phyloP scores from a whole-genome alignment of 305 asterid genomes.

The Solanum hybrid region DNA sequence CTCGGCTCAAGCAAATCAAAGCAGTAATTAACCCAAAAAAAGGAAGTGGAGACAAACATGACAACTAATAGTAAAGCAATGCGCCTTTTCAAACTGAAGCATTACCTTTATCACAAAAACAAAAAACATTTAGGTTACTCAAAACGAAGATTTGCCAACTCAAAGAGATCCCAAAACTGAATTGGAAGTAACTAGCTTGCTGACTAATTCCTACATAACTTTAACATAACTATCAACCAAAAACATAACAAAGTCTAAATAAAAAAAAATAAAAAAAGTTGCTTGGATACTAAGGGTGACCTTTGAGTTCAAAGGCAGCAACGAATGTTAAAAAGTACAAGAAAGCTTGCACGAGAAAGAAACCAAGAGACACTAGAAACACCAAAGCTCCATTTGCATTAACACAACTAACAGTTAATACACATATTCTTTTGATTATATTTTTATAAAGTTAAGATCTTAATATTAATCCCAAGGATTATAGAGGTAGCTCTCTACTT shows the following conservation, averaged over 20 bases:
- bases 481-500: background rate
- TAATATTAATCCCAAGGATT: background rate
- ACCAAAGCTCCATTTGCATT: background rate
- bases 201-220: background rate
- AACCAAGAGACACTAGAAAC: background rate
- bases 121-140: background rate
- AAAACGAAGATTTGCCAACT: background rate
- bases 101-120: background rate
- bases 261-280: background rate
- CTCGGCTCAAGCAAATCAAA: background rate
- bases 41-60: background rate
- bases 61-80: background rate
- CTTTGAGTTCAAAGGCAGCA: background rate
- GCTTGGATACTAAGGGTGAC: background rate
- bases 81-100: background rate
- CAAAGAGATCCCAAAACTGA: background rate
- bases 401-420: background rate
- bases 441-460: background rate
- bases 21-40: background rate
- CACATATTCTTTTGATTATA: background rate
- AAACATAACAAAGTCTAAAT: background rate
- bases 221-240: background rate
- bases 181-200: background rate
- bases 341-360: background rate
- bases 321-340: background rate